Percentiles rank a stretch among this genome's conserved stretches.
Conservation (phyloP, 352 stramenopile species). For the Globisporangium sylvaticum region DNA sequence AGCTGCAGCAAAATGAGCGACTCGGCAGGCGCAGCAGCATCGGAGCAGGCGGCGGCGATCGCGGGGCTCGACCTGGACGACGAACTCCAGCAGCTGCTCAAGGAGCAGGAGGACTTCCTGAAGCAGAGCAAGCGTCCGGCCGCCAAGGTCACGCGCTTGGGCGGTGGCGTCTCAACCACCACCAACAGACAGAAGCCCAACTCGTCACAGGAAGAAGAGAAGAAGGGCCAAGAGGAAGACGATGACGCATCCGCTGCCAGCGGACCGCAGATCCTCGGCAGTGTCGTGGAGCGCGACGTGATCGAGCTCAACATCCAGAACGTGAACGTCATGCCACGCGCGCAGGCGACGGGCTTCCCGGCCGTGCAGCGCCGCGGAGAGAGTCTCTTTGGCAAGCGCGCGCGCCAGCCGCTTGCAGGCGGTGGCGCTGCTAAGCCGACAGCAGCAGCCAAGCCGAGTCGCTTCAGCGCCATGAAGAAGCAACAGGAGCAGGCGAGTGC, state of each 20-base stretch:
- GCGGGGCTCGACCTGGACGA: slow-evolving; percentile 61
- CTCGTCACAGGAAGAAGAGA: neutral
- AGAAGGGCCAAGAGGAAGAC: slow-evolving; percentile 6
- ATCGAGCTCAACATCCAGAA: slow-evolving; percentile 31
- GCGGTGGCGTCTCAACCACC: neutral
- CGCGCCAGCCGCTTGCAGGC: slow-evolving; percentile 14
- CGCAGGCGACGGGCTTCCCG: slow-evolving; percentile 58
- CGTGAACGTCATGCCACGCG: slow-evolving; percentile 24
- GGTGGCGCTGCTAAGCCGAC: neutral
- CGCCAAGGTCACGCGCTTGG: slow-evolving; percentile 50
- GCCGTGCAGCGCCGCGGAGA: slow-evolving; percentile 41
- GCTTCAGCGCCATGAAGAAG: slow-evolving; percentile 18
- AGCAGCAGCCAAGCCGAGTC: slow-evolving; percentile 15
- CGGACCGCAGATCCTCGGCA: slow-evolving; percentile 41
- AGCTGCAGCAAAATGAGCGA: neutral
- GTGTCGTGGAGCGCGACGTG: slow-evolving; percentile 64
- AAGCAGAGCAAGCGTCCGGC: slow-evolving; percentile 48
- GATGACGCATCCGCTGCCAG: slow-evolving; percentile 13
- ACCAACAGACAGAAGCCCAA: neutral
- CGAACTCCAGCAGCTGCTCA: slow-evolving; percentile 72
- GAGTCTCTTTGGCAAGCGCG: slow-evolving; percentile 68
- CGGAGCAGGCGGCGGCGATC: neutral
- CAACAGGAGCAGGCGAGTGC: neutral
- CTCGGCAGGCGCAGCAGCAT: neutral
- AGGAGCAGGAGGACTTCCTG: slow-evolving; percentile 80